Evolutionary conservation across 2,329 filamentous ascomycete genomes (phyloP).

Genomic region (Aureobasidium mangrovei): DNA sequence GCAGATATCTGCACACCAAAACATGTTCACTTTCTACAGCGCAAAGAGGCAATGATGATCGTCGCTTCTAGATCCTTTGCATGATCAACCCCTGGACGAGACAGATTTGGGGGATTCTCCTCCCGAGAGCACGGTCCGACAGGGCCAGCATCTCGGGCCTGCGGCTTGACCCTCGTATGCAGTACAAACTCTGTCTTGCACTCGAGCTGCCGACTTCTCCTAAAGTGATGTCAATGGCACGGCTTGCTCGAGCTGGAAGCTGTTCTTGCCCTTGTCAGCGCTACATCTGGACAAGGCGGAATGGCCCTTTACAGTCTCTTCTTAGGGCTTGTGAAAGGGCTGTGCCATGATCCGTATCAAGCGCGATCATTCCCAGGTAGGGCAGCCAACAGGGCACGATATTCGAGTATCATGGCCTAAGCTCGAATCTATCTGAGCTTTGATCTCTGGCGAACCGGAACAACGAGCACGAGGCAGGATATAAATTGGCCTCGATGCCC

Average conservation of each 20-base stretch:
- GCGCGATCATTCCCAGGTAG: background rate
- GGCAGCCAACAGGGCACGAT: background rate
- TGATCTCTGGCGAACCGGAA: background rate
- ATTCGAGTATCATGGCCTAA: background rate
- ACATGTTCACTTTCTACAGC: background rate
- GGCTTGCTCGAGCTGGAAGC: background rate
- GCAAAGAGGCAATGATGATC: background rate
- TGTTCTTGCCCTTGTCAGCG: background rate
- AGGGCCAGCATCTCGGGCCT: too few species aligned
- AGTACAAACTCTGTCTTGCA: background rate
- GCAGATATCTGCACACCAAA: background rate
- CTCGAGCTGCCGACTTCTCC: constrained; percentile 4
- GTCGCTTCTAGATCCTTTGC: background rate
- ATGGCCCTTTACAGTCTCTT: background rate
- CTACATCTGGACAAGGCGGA: background rate
- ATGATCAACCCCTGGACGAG: background rate
- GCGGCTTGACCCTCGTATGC: background rate
- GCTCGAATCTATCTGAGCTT: background rate
- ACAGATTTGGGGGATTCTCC: background rate
- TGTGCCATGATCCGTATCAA: background rate
- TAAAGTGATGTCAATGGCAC: background rate
- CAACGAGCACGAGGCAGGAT: background rate
- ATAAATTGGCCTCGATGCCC: constrained; percentile 1
- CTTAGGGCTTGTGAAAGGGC: constrained; percentile 5
- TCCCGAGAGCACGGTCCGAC: constrained; percentile 1